Conservation (phyloP, 2,329 filamentous ascomycete species). For the Sclerotinia spermophila region DNA sequence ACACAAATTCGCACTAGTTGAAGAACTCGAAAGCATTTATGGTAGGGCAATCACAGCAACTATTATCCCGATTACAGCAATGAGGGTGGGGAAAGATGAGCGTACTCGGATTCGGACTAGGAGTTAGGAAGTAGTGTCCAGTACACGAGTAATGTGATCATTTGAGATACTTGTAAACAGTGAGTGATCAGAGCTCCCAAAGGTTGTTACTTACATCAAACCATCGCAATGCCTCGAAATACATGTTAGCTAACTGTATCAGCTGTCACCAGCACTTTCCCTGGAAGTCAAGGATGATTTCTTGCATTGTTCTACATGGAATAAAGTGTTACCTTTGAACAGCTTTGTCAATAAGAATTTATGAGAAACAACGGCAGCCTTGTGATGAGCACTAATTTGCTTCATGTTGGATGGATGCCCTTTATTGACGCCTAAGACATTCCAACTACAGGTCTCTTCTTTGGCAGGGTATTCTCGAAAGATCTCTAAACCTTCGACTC, state of each 20-base stretch:
- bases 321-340: not conserved
- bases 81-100: not conserved
- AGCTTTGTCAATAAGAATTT: not conserved
- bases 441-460: not conserved
- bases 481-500: not conserved
- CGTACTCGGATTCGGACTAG: not conserved
- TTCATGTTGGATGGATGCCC: not conserved
- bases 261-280: not conserved
- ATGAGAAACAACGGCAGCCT: not conserved
- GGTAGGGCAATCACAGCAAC: not conserved
- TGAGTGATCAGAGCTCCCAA: not conserved
- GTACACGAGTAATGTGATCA: not conserved
- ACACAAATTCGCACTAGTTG: not conserved
- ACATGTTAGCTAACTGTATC: too few relatives aligned
- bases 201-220: not conserved
- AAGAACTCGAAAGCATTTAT: not conserved
- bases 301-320: not conserved
- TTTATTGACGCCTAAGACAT: not conserved
- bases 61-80: not conserved
- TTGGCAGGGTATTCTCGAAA: not conserved
- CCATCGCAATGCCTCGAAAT: not conserved
- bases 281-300: fast-evolving
- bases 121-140: not conserved
- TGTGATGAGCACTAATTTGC: not conserved
- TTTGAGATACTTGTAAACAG: not conserved